Evolutionary conservation across 2,329 filamentous ascomycete species (phyloP).

Genomic region (Phyllosticta citribraziliensis): DNA sequence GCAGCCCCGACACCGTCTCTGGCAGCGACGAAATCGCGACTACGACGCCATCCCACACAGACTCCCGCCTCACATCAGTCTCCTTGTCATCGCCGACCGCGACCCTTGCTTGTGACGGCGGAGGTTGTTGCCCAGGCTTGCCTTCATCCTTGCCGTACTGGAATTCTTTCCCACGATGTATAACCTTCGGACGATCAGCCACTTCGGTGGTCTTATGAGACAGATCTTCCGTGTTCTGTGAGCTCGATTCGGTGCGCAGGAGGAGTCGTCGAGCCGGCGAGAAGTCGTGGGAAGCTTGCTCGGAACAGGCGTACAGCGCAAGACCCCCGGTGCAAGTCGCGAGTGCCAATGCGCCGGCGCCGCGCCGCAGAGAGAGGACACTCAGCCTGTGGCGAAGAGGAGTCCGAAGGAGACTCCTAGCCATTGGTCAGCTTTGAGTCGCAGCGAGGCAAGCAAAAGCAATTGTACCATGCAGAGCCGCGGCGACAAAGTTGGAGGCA

Average conservation of each 20-base stretch:
- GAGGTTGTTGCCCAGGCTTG: slow-evolving; percentile 20
- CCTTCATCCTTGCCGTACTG: slow-evolving; percentile 5
- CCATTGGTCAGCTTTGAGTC: not conserved
- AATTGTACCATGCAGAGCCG: not conserved
- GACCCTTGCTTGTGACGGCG: slow-evolving; percentile 24
- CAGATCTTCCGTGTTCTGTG: not conserved
- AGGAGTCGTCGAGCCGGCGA: not conserved
- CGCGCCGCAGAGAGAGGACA: not conserved
- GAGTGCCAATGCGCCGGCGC: not conserved
- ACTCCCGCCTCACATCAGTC: slow-evolving; percentile 13
- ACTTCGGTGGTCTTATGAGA: not conserved
- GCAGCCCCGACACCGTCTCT: slow-evolving; percentile 50
- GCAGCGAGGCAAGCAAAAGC: not conserved
- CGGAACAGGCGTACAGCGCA: not conserved
- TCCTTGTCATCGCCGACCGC: slow-evolving; percentile 18
- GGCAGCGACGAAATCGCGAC: slow-evolving; percentile 21
- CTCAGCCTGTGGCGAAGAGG: not conserved
- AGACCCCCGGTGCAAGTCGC: not conserved
- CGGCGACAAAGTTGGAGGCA: not conserved
- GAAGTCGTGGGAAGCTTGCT: not conserved
- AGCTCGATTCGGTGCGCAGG: not conserved
- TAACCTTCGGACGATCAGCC: not conserved
- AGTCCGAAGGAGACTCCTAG: not conserved
- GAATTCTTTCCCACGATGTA: not conserved
- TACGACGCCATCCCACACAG: slow-evolving; percentile 25